Percentiles rank a stretch among this genome's conserved stretches.
Conservation (phyloP, 768 basidiomycete genomes). For the Paxillus involutus region DNA sequence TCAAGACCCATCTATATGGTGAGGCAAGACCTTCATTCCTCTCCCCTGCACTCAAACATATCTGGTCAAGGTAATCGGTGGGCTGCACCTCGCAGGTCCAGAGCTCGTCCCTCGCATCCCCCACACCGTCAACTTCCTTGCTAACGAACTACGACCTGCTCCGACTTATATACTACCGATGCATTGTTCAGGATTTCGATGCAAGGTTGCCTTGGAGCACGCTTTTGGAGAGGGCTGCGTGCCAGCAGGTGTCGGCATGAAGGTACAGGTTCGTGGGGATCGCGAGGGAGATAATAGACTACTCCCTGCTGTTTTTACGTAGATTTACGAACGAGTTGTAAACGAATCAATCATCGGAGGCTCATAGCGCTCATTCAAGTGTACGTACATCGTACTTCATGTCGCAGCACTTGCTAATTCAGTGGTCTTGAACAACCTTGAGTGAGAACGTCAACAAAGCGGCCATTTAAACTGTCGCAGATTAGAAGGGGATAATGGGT, state of each 20-base stretch:
- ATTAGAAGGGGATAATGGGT: too few species aligned
- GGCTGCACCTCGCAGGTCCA: conserved; percentile 77
- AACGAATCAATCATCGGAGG: background rate
- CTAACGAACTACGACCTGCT: conserved; percentile 54
- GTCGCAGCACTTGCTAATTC: background rate
- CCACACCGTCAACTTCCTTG: conserved; percentile 71
- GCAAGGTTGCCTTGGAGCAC: conserved; percentile 66
- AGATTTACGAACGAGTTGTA: conserved; percentile 15
- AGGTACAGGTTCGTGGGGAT: conserved; percentile 55
- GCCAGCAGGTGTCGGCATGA: conserved; percentile 73
- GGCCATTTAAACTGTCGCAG: too few species aligned
- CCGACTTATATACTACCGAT: conserved; percentile 77
- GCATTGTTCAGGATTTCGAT: conserved; percentile 83
- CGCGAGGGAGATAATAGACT: conserved; percentile 38
- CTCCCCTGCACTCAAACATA: background rate
- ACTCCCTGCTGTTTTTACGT: conserved; percentile 17
- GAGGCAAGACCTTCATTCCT: background rate
- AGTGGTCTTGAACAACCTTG: too few species aligned
- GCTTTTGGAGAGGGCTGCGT: conserved; percentile 77
- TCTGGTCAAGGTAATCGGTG: conserved; percentile 65
- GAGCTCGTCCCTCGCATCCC: conserved; percentile 63
- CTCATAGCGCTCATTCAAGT: background rate
- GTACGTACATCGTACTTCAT: too few species aligned
- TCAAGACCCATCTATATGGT: conserved; percentile 78
- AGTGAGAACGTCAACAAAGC: too few species aligned